phyloP scores from a whole-genome alignment of 2,329 filamentous ascomycete species.

The Fusarium poae region DNA sequence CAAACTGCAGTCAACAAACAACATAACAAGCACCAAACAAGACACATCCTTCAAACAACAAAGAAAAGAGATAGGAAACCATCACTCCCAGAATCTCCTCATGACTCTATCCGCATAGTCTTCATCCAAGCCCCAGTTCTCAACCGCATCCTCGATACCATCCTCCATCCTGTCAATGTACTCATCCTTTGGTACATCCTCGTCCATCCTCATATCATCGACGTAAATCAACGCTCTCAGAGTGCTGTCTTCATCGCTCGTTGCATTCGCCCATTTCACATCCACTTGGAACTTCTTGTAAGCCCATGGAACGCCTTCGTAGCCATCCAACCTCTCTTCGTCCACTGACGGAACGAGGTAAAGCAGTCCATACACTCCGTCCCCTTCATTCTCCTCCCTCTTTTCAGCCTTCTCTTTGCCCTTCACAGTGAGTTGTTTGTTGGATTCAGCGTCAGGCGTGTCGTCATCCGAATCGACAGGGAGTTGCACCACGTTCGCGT shows the following conservation, averaged over 20 bases:
- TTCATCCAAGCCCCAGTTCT: conserved; percentile 65
- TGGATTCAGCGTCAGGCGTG: conserved; percentile 9
- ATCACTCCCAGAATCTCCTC: conserved; percentile 58
- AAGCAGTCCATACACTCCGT: conserved; percentile 69
- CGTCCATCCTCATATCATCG: conserved; percentile 58
- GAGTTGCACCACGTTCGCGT: conserved; percentile 73
- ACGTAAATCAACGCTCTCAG: conserved; percentile 70
- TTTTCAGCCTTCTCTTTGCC: conserved; percentile 17
- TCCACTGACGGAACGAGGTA: conserved; percentile 66
- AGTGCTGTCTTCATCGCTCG: conserved; percentile 42
- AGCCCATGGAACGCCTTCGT: conserved; percentile 73
- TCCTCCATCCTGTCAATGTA: conserved; percentile 74
- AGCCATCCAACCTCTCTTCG: conserved; percentile 65
- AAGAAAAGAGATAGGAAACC: neutral
- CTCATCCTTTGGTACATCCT: conserved; percentile 64
- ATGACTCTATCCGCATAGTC: conserved; percentile 68
- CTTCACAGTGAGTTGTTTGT: conserved; percentile 8
- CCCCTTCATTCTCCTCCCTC: conserved; percentile 24
- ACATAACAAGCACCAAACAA: neutral
- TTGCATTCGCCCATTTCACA: conserved; percentile 47
- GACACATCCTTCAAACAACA: neutral
- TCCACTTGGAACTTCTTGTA: conserved; percentile 67
- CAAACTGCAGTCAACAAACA: neutral
- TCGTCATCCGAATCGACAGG: conserved; percentile 26
- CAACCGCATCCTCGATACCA: conserved; percentile 70